Conservation (phyloP, 1,284 basidiomycete genomes). For the Gomphus sp. region DNA sequence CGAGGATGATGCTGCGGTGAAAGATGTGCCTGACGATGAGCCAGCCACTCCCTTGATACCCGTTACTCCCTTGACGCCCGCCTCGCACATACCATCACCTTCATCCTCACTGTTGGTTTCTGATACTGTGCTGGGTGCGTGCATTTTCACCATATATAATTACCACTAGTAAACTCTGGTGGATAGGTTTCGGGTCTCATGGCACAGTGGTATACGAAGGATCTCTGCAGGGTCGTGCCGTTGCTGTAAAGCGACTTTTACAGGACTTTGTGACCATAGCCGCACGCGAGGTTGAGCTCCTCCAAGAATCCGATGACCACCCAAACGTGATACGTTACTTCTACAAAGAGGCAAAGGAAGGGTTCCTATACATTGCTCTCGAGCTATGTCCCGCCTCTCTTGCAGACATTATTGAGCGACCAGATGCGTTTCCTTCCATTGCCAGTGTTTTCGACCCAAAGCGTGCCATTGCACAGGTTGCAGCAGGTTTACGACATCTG, state of each 20-base stretch:
- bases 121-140: constrained; percentile 69
- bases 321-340: constrained; percentile 98
- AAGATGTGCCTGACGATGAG: background rate
- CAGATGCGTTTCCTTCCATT: constrained; percentile 64
- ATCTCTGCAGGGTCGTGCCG: constrained; percentile 89
- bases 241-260: constrained; percentile 93
- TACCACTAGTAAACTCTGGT: background rate
- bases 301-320: constrained; percentile 96
- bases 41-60: too few species aligned
- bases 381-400: constrained; percentile 94
- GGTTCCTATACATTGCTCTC: constrained; percentile 95
- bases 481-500: constrained; percentile 81
- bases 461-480: constrained; percentile 80
- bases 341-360: constrained; percentile 89
- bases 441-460: constrained; percentile 74
- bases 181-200: constrained; percentile 91
- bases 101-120: constrained; percentile 52
- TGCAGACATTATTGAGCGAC: constrained; percentile 85
- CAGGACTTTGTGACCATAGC: constrained; percentile 95
- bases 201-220: constrained; percentile 94
- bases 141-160: constrained; percentile 9
- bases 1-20: constrained; percentile 7
- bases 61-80: background rate
- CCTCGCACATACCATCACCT: constrained; percentile 21
- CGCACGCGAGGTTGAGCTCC: constrained; percentile 85